A percentile compares a stretch with the other conserved stretches of the same genome.
These are phyloP conservation scores for Apocynum venetum DNA, from an alignment of 257 asterid genomes.

Conservation along the genomic window DNA sequence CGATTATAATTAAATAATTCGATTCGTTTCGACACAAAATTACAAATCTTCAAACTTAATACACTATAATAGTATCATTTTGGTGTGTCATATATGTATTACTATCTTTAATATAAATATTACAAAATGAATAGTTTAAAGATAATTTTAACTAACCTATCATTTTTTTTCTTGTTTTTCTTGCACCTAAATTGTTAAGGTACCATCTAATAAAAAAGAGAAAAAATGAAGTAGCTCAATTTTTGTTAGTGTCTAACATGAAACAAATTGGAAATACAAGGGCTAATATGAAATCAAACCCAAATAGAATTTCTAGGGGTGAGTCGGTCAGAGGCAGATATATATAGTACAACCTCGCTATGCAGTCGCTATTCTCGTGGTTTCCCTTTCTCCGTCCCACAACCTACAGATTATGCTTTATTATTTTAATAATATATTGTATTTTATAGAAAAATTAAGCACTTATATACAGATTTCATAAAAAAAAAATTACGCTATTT, in stretches of 20 bases:
- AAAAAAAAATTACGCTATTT: neutral
- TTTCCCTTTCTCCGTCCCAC: neutral
- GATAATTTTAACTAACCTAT: too few relatives aligned
- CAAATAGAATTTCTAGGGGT: neutral
- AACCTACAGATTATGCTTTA: neutral
- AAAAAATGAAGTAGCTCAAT: neutral
- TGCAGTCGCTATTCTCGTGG: neutral
- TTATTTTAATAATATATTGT: too few relatives aligned
- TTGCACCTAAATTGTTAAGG: too few relatives aligned
- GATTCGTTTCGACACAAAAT: too few relatives aligned
- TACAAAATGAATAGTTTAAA: too few relatives aligned
- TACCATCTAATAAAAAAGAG: too few relatives aligned
- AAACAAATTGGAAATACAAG: neutral
- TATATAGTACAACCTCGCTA: neutral
- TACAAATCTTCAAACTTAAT: too few relatives aligned
- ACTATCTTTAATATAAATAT: too few relatives aligned
- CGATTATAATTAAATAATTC: too few relatives aligned
- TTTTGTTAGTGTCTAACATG: neutral
- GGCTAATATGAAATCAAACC: neutral
- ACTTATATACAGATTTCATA: neutral
- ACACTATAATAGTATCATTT: too few relatives aligned
- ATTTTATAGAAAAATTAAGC: slow-evolving; percentile 4
- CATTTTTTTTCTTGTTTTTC: too few relatives aligned
- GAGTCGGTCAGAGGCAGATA: neutral
- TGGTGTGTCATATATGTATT: too few relatives aligned